Base-by-base conservation (phyloP, 2,329 filamentous ascomycete species). In the Coniochaeta sp. region DNA sequence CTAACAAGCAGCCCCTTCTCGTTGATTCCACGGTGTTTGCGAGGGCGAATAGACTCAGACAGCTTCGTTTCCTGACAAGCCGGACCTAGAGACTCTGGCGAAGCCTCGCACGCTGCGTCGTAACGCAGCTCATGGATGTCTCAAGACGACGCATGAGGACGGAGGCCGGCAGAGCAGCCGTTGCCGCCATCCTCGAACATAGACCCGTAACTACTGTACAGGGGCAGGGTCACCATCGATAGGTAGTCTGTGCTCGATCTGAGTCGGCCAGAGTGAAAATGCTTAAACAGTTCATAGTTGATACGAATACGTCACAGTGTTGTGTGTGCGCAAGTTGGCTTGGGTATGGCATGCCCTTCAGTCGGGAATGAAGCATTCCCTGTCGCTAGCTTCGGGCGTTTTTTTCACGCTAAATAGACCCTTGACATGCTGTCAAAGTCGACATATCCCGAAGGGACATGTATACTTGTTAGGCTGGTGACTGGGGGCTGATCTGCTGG, bases 381-480 rank as follows among this genome's bases (percentile, higher is more conserved):
- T 52, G 47, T 30, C 22, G 47, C 47, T 40, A 32, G 40, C 10
- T 16, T 58, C 44, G 40, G n/a, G n/a, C n/a, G 50, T 57, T 9
- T 52, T 24, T 24, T 54, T 28, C 42, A 57, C n/a, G 56, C 40
- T 42, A 50, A 24, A n/a, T 36, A 12, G 34, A 19, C 30, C 32
- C 60, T 59, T 59, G 54, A 58, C 55, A 40, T 52, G 57, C 60
- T 65, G 64, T 65, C 64, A 64, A 65, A 64, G 52, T 60, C 64
- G 64, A 64, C 64, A 65, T 61, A 62, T 61, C 58, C 58, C 60
- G 57, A 40, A 40, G 38, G 16, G 16, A 17, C 38, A 40, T 40
- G 17, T 38, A 32, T 32, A 17, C 36, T 47, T n/a, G n/a, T n/a
- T 28, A n/a, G 47, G n/a, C 16, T 44, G 57, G 30, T 32, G 26